Evolutionary conservation across 495 filamentous ascomycete species (phyloP).

Genomic region (Penicillium simplicissimum): DNA sequence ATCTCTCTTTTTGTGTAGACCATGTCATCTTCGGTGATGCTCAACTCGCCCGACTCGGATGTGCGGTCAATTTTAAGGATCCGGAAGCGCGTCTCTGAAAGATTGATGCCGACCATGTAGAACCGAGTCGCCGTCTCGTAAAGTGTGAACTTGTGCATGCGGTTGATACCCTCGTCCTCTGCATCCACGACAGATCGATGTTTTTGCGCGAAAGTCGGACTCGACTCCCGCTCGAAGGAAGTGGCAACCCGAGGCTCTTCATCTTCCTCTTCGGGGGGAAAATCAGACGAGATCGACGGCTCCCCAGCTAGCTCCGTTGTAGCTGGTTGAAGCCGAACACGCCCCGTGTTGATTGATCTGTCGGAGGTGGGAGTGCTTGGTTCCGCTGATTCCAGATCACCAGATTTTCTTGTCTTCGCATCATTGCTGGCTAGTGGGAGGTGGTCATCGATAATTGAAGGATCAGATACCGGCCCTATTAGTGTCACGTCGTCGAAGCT

Average conservation of each 20-base stretch:
- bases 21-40: slow-evolving; percentile 88
- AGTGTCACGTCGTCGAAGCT: slow-evolving; percentile 42
- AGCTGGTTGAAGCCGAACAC: slow-evolving; percentile 10
- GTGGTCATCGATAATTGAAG: slow-evolving; percentile 22
- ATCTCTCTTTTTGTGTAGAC: slow-evolving; percentile 92
- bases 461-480: slow-evolving; percentile 24
- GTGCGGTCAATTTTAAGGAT: slow-evolving; percentile 95
- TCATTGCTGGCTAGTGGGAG: slow-evolving; percentile 14
- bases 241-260: slow-evolving; percentile 47
- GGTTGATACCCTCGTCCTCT: slow-evolving; percentile 69
- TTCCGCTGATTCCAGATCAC: slow-evolving; percentile 10
- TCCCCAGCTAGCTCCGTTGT: slow-evolving; percentile 17
- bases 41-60: slow-evolving; percentile 75
- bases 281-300: slow-evolving; percentile 17
- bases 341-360: slow-evolving; percentile 15
- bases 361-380: slow-evolving; percentile 20
- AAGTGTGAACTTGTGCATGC: slow-evolving; percentile 93
- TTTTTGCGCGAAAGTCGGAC: slow-evolving; percentile 39
- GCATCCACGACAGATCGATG: slow-evolving; percentile 56
- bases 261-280: slow-evolving; percentile 37
- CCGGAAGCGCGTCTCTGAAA: slow-evolving; percentile 82
- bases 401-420: slow-evolving; percentile 16
- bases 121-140: slow-evolving; percentile 93
- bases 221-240: slow-evolving; percentile 46
- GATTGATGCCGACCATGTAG: slow-evolving; percentile 90